Evolutionary conservation across 1,284 basidiomycete genomes (phyloP).

Genomic region (Leccinum subfulvum): DNA sequence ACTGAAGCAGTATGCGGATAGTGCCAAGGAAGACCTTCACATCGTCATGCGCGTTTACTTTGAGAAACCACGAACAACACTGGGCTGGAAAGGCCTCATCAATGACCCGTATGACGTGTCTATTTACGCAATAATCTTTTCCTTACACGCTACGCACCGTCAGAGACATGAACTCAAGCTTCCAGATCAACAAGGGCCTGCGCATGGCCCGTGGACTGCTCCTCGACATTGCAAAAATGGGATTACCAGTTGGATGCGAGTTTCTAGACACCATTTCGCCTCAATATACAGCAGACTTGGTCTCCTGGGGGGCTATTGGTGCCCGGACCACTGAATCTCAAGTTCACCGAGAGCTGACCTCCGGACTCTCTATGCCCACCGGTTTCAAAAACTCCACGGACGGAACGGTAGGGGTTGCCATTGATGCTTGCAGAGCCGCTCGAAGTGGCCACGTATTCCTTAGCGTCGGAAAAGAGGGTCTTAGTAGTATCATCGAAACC

Average conservation of each 20-base stretch:
- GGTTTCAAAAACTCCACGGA: constrained; percentile 80
- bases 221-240: constrained; percentile 83
- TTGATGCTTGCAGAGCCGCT: constrained; percentile 91
- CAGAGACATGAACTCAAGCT: constrained; percentile 74
- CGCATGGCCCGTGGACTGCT: constrained; percentile 88
- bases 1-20: constrained; percentile 79
- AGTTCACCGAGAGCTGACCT: constrained; percentile 86
- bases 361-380: constrained; percentile 87
- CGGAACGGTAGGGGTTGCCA: constrained; percentile 77
- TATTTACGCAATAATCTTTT: neutral
- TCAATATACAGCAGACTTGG: constrained; percentile 94
- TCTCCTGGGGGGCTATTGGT: constrained; percentile 97
- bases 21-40: constrained; percentile 81
- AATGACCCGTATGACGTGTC: constrained; percentile 66
- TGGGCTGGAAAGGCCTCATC: constrained; percentile 99
- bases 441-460: constrained; percentile 88
- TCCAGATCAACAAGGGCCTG: constrained; percentile 96
- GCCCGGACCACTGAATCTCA: constrained; percentile 96
- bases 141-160: neutral
- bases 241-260: constrained; percentile 86
- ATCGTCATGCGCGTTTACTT: constrained; percentile 99
- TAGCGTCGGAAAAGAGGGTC: constrained; percentile 88
- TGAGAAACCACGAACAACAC: constrained; percentile 94
- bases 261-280: constrained; percentile 88
- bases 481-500: constrained; percentile 91